Conservation (phyloP, 805 yeast genomes). For the Kluyveromyces aestuarii region DNA sequence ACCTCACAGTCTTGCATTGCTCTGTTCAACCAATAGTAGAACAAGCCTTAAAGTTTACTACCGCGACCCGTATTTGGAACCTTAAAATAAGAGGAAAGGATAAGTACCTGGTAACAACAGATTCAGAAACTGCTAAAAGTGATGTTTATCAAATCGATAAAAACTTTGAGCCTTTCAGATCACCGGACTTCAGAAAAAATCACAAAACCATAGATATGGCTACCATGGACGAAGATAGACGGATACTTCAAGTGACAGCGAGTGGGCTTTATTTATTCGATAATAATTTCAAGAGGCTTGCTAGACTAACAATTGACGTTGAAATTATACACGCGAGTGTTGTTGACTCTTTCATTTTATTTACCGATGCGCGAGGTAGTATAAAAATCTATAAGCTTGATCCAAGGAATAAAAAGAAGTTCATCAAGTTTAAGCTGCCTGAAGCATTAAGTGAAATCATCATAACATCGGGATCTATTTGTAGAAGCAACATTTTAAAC, state of each 20-base stretch:
- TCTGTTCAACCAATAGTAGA: slow-evolving; percentile 59
- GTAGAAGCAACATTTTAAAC: slow-evolving; percentile 40
- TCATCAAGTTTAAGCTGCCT: slow-evolving; percentile 30
- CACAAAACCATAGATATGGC: slow-evolving; percentile 61
- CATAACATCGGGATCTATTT: slow-evolving; percentile 60
- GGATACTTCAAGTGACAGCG: slow-evolving; percentile 68
- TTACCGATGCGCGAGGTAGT: slow-evolving; percentile 63
- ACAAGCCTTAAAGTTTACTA: slow-evolving; percentile 62
- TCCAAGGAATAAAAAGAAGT: slow-evolving; percentile 26
- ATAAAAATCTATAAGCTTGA: slow-evolving; percentile 47
- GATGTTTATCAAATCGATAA: slow-evolving; percentile 59
- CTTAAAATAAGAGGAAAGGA: slow-evolving; percentile 37
- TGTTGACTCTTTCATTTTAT: slow-evolving; percentile 52
- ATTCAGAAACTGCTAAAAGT: slow-evolving; percentile 50
- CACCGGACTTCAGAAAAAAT: slow-evolving; percentile 54
- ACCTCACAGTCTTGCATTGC: slow-evolving; percentile 55
- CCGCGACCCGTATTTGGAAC: slow-evolving; percentile 71
- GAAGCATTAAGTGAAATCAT: slow-evolving; percentile 36
- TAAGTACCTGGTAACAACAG: slow-evolving; percentile 63
- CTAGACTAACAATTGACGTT: slow-evolving; percentile 44
- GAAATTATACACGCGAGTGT: slow-evolving; percentile 58
- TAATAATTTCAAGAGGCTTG: slow-evolving; percentile 45
- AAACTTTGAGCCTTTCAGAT: slow-evolving; percentile 50
- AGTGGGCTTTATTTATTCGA: slow-evolving; percentile 55
- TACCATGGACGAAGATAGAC: slow-evolving; percentile 43